These are phyloP conservation scores for Hirsutella minnesotensis DNA, from an alignment of 2,329 filamentous ascomycete genomes.

Conservation along the genomic window DNA sequence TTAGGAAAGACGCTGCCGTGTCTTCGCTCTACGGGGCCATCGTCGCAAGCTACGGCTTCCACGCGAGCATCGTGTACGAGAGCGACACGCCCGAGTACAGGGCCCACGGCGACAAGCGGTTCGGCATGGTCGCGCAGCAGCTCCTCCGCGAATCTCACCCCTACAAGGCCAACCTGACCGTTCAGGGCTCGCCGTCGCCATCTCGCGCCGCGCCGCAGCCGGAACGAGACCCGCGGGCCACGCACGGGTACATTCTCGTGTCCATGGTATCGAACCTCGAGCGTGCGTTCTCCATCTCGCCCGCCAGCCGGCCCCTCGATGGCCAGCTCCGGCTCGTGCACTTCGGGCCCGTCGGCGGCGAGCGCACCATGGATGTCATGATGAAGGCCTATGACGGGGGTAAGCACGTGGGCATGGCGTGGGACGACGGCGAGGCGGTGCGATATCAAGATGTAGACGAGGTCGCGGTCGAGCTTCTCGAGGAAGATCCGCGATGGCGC, in stretches of 20 bases:
- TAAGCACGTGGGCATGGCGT: conserved; percentile 38
- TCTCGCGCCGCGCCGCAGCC: conserved; percentile 4
- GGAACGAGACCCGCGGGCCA: conserved; percentile 20
- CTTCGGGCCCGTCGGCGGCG: conserved; percentile 55
- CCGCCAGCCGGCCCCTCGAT: conserved; percentile 57
- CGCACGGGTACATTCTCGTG: conserved; percentile 67
- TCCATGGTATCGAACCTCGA: conserved; percentile 75
- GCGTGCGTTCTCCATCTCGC: conserved; percentile 71
- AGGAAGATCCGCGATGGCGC: conserved; percentile 64
- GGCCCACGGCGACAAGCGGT: conserved; percentile 63
- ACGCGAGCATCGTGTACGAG: conserved; percentile 80
- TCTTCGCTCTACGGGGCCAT: conserved; percentile 58
- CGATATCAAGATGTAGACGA: conserved; percentile 60
- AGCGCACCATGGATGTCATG: conserved; percentile 69
- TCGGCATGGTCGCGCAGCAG: conserved; percentile 72
- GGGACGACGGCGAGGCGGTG: conserved; percentile 47
- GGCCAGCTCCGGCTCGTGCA: conserved; percentile 60
- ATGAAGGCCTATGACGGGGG: conserved; percentile 46
- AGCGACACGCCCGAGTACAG: conserved; percentile 78
- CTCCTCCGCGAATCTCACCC: conserved; percentile 47
- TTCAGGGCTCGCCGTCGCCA: too few species aligned
- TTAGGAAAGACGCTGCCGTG: conserved; percentile 20
- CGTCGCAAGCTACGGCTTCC: conserved; percentile 82
- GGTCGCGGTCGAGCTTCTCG: conserved; percentile 52
- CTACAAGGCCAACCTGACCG: conserved; percentile 34